Conservation (phyloP, 345 rosid species). For the Euphorbia peplus region DNA sequence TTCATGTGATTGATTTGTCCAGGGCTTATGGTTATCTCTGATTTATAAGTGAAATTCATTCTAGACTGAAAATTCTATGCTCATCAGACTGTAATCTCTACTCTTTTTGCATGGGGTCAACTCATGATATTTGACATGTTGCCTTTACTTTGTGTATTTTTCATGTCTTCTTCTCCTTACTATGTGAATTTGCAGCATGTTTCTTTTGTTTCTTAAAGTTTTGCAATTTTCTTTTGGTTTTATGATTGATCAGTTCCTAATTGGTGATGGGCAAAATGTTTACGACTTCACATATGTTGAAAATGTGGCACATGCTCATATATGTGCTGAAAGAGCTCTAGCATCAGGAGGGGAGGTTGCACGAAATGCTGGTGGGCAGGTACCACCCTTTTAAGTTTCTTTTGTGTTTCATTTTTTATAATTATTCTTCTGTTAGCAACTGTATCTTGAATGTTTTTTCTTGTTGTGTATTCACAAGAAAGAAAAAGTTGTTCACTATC, state of each 20-base stretch:
- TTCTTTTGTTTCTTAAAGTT: slow-evolving; percentile 12
- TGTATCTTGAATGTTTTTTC: background rate
- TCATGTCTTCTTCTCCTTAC: background rate
- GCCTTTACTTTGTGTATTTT: too few relatives aligned
- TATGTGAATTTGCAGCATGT: background rate
- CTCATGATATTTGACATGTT: background rate
- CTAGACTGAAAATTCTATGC: slow-evolving; percentile 1
- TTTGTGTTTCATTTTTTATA: background rate
- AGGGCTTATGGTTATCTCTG: background rate
- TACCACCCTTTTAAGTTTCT: slow-evolving; percentile 27
- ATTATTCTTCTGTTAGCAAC: background rate
- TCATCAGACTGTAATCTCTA: background rate
- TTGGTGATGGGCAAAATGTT: slow-evolving; percentile 81
- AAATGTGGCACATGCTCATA: slow-evolving; percentile 93
- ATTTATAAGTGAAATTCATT: background rate
- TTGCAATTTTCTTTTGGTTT: background rate
- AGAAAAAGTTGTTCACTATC: background rate
- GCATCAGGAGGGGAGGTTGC: slow-evolving; percentile 71
- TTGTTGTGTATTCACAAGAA: background rate
- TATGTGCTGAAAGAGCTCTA: slow-evolving; percentile 92
- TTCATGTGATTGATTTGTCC: background rate
- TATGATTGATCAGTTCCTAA: slow-evolving; percentile 57
- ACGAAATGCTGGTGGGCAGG: slow-evolving; percentile 88
- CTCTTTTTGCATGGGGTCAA: background rate
- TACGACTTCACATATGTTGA: slow-evolving; percentile 88